Base-by-base conservation (phyloP, 371 early-diverging fungal genomes). In the Conidiobolus incongruus region DNA sequence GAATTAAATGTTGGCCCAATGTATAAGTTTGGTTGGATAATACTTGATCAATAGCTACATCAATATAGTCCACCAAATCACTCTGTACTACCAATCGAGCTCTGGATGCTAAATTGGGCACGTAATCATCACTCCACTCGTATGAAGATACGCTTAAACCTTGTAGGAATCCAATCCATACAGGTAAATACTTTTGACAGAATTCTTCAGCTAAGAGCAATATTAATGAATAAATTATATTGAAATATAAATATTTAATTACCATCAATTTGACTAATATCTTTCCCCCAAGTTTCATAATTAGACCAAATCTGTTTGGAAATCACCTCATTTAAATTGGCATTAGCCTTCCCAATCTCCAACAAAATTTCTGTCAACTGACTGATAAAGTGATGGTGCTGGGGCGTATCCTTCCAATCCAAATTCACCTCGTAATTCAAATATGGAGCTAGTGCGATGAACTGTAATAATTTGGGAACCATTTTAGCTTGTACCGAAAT, bases 271-370 rank as follows among this genome's bases (percentile, higher is more conserved):
- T 26, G 26, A 8, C 4, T 8, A 4, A 26, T 26, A 44, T 16
- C 10, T 35, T 33, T 4, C 10, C 23, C 17, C 44, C 44, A 22
- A 44, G 11, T 17, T 44, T 36, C 35, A 35, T 44, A 44, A 44
- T 21, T 13, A 17, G 11, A n/a, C 44, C 44, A 44, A 10, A 44
- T 33, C 21, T 19, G 19, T 8, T 32, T 16, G 6, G 24, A 44
- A 26, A 44, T 44, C 7, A 21, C 5, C 8, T 22, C 16, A 21
- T 20, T 35, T 20, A 44, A 24, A 4, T 26, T 16, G 4, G 19
- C 11, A 20, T 32, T 33, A 12, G 8, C 20, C 15, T 23, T 13
- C 15, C 23, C 44, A 12, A 44, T 33, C 5, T 6, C 8, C 15
- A 44, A 28, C 24, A 44, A n/a, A 24, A 7, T 20, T 3, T 21